Evolutionary conservation across 192 early-diverging fungal genomes (phyloP), one percentile per base, ranked within the genome.

Genomic region (Backusella morwellensis): DNA sequence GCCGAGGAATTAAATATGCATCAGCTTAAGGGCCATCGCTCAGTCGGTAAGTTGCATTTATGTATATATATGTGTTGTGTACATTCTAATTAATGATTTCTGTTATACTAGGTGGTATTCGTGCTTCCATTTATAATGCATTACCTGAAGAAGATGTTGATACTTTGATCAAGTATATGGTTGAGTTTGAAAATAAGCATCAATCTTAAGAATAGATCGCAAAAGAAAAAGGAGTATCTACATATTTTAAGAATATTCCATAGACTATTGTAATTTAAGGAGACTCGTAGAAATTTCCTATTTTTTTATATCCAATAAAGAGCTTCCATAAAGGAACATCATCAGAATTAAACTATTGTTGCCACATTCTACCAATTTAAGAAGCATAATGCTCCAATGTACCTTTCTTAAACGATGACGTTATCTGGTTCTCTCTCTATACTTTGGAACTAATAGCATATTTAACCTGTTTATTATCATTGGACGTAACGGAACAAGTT

Each of bases 21-120:
- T 68, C 96, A 97, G 82, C 87, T 99, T 77, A 95, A 95, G 70
- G 98, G 98, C 29, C 98, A 99, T 86, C 93, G 97, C 74, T 94
- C 91, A 38, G 92, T 97, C 6, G 98, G 97, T 81, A 81, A 71
- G 41, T 69, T 50, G 19, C 23, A 36, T 12, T 40, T 67, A 38
- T 75, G n/a, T n/a, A 6, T 17, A 4, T 21, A 8, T 41, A 5
- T 35, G 23, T 42, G 3, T 66, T 2, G 26, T 6, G n/a, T 72
- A 15, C n/a, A 11, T n/a, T n/a, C 32, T n/a, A 34, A 36, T 67
- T 19, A 70, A 34, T n/a, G 7, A 54, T 36, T 34, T 50, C 8
- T 75, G 47, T 21, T 72, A 21, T 36, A 12, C 32, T 66, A 81
- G 81, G 82, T 73, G 98, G 98, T 17, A 93, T 98, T 72, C 85